Evolutionary conservation across 345 rosid species (phyloP).

Genomic region (Erodium maritimum): DNA sequence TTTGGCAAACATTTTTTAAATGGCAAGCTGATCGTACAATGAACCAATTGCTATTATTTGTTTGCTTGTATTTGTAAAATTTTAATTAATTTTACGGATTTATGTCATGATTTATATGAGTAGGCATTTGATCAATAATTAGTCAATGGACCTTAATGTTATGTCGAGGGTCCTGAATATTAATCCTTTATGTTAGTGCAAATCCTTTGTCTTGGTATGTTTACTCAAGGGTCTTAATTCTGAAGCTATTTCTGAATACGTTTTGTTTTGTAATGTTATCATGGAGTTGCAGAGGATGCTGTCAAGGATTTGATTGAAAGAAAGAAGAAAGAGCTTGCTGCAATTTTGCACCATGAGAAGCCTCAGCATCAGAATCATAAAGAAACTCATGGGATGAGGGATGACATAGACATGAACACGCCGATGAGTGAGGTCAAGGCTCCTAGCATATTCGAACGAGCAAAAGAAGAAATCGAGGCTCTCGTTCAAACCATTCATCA

Average conservation of each 20-base stretch:
- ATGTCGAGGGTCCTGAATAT: no score
- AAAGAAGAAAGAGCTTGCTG: conserved; percentile 39
- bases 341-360: conserved; percentile 10
- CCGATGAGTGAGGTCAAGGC: conserved; percentile 35
- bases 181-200: no score
- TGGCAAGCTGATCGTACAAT: not conserved
- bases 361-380: conserved; percentile 20
- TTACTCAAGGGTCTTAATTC: not conserved
- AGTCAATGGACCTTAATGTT: no score
- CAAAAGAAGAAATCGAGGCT: conserved; percentile 52
- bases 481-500: conserved; percentile 30
- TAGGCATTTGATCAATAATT: no score
- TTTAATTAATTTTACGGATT: no score
- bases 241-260: not conserved
- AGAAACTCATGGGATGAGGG: conserved; percentile 41
- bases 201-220: no score
- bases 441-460: conserved; percentile 42
- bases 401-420: conserved; percentile 33
- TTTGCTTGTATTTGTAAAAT: no score
- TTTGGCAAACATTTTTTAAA: no score
- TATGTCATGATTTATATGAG: no score
- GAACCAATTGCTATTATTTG: no score
- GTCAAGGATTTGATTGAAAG: conserved; percentile 23
- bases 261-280: not conserved
- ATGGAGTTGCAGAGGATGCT: conserved; percentile 2